Percentiles rank a stretch among this genome's conserved stretches.
Conservation (phyloP, 495 filamentous ascomycete species). For the Neurospora sp. region DNA sequence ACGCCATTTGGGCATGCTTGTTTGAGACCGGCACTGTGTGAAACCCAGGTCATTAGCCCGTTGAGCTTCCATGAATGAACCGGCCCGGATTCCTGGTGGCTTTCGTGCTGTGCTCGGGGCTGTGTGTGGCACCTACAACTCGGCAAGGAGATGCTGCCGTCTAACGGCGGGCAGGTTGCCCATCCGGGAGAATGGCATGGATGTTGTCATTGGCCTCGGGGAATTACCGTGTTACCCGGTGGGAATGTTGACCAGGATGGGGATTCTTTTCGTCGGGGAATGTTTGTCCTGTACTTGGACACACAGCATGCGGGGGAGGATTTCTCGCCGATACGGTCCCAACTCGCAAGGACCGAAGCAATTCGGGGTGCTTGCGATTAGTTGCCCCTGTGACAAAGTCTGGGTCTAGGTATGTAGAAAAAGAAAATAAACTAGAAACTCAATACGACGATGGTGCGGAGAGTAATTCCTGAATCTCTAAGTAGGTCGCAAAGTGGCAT, state of each 20-base stretch:
- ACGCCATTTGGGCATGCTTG: slow-evolving; percentile 72
- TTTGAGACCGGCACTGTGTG: slow-evolving; percentile 64
- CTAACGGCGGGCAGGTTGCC: slow-evolving; percentile 21
- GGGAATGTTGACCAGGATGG: background rate
- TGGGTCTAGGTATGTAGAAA: background rate
- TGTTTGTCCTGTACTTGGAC: background rate
- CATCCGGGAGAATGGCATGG: slow-evolving; percentile 12
- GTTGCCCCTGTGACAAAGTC: background rate
- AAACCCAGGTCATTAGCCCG: slow-evolving; percentile 5
- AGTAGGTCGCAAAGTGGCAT: background rate
- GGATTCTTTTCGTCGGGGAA: background rate
- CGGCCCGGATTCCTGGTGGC: background rate
- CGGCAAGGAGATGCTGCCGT: slow-evolving; percentile 60
- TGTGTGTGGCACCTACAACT: slow-evolving; percentile 50
- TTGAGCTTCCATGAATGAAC: background rate
- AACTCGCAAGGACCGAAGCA: background rate
- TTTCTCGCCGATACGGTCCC: background rate
- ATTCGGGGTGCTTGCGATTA: background rate
- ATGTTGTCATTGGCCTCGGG: background rate
- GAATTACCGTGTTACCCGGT: background rate
- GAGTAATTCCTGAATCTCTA: background rate
- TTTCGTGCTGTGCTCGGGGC: background rate
- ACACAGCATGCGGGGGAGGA: background rate
- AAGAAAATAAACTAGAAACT: background rate
- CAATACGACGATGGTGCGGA: background rate